Conservation (phyloP, 2,329 filamentous ascomycete genomes). For the Hymenoscyphus fraxineus region DNA sequence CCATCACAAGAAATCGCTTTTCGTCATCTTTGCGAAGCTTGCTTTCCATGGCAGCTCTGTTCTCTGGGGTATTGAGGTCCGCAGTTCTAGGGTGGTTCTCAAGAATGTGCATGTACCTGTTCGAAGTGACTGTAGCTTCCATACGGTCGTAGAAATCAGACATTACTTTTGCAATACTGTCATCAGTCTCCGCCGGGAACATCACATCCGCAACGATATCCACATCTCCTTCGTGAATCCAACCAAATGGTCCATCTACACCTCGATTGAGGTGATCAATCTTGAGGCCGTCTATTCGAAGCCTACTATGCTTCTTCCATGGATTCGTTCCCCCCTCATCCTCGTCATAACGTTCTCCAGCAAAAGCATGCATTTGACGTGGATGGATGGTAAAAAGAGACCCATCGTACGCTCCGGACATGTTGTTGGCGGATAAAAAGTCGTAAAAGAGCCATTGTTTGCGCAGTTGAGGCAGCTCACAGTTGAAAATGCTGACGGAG, state of each 20-base stretch:
- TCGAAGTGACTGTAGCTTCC: conserved; percentile 84
- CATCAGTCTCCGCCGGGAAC: conserved; percentile 83
- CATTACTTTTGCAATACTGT: conserved; percentile 89
- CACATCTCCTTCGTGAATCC: conserved; percentile 96
- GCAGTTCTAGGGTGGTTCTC: conserved; percentile 43
- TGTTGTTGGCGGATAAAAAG: conserved; percentile 89
- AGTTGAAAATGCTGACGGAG: conserved; percentile 91
- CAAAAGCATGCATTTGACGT: conserved; percentile 78
- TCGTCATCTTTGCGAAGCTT: conserved; percentile 46
- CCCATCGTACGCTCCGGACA: conserved; percentile 92
- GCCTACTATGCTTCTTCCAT: conserved; percentile 94
- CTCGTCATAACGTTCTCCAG: conserved; percentile 56
- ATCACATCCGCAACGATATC: conserved; percentile 96
- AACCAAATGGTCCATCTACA: conserved; percentile 89
- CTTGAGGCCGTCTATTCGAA: conserved; percentile 87
- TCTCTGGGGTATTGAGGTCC: conserved; percentile 30
- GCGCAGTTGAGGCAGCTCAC: conserved; percentile 84
- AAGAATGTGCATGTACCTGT: conserved; percentile 60
- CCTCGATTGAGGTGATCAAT: conserved; percentile 95
- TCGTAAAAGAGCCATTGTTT: conserved; percentile 99
- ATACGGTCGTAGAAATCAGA: conserved; percentile 96
- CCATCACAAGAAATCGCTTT: conserved; percentile 83
- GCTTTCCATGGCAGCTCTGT: conserved; percentile 24
- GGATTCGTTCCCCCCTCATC: conserved; percentile 58
- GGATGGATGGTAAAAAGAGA: conserved; percentile 97